These are phyloP conservation scores for Rhizopus arrhizus DNA, from an alignment of 371 early-diverging fungal genomes.

Conservation along the genomic window DNA sequence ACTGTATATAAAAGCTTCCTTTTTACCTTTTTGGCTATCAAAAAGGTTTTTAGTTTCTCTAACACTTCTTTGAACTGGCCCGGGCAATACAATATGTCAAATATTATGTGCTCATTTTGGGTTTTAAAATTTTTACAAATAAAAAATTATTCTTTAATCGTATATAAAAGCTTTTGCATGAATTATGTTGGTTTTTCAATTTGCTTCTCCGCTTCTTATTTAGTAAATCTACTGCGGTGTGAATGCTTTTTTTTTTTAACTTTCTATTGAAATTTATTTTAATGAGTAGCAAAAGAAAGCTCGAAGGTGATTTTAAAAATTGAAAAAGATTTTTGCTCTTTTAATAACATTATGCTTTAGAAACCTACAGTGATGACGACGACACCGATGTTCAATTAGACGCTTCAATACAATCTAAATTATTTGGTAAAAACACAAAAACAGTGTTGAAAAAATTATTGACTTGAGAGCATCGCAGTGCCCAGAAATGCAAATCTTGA, in stretches of 20 bases:
- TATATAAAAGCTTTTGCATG: too few species aligned
- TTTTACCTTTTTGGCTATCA: too few species aligned
- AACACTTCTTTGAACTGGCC: too few species aligned
- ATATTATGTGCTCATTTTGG: too few species aligned
- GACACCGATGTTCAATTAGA: conserved; percentile 51
- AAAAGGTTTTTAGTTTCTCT: too few species aligned
- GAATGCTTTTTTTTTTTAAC: not conserved
- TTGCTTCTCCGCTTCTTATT: too few species aligned
- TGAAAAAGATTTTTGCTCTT: not conserved
- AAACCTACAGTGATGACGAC: conserved; percentile 39
- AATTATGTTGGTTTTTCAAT: too few species aligned
- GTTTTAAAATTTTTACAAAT: too few species aligned
- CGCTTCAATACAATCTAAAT: conserved; percentile 36
- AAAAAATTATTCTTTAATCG: too few species aligned
- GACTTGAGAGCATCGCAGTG: conserved; percentile 27
- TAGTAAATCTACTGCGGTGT: too few species aligned
- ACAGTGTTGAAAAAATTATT: not conserved
- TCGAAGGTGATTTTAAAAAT: conserved; percentile 17
- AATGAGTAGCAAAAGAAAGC: conserved; percentile 31
- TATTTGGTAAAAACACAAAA: conserved; percentile 35
- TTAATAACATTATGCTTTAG: conserved; percentile 10
- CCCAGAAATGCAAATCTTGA: conserved; percentile 64
- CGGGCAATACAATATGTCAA: too few species aligned
- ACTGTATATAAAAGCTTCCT: too few species aligned
- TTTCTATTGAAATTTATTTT: not conserved